Base-by-base conservation (phyloP, 2,329 filamentous ascomycete genomes). In the Fusarium pseudonygamai region DNA sequence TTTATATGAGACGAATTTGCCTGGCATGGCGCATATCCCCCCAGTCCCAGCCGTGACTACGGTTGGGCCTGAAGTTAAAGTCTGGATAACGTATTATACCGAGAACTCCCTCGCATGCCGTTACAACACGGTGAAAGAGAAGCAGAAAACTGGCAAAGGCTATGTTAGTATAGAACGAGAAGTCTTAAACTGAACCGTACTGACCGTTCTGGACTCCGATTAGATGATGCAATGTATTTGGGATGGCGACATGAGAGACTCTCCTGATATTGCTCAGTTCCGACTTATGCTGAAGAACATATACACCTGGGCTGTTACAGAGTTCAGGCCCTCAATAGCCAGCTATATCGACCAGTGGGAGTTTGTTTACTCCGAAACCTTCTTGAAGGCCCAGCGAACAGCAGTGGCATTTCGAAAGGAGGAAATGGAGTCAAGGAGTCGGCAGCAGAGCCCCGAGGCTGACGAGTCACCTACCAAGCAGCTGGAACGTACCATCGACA, bases 1-100 rank as follows among this genome's bases (percentile, higher is more conserved):
- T 1, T 26, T 5, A 2, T 8, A 45, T 20, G 24, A 45, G 43
- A 45, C 0, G 5, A 14, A 45, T 2, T 5, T 9, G 16, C 16
- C 24, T 5, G 24, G 5, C 24, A 12, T 9, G 1, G 69, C 40
- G 4, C 75, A 77, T 22, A 20, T 77, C 9, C 64, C 69, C 20
- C 74, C 74, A 0, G 53, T 74, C n/a, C 57, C 72, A 24, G 59
- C 43, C 2, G 40, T 76, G 3, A 76, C 75, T 10, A 71, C 74
- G 6, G 30, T 75, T n/a, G 75, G 75, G 11, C 43, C 72, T 0
- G 30, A 53, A 3, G 69, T 76, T 28, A 76, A 60, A 30, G 57
- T 75, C 16, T 77, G 75, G 75, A 65, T 76, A 32, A 60, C 60
- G 20, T 70, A 75, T 47, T 64, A 30, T 14, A 45, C 24, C 2